phyloP scores from a whole-genome alignment of 805 yeast species.

The Scheffersomyces coipomensis region DNA sequence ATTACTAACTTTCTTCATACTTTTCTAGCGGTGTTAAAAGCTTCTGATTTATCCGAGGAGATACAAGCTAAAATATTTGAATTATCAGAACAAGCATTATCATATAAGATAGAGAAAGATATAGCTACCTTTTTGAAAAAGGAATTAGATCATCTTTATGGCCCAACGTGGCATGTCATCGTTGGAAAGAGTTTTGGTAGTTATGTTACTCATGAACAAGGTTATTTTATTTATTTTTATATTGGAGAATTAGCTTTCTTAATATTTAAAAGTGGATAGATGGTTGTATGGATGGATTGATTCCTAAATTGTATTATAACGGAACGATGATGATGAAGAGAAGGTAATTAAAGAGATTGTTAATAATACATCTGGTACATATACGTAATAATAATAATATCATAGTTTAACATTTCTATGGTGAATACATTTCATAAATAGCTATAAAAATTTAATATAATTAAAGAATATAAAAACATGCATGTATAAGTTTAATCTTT shows the following conservation, averaged over 20 bases:
- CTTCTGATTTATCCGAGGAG: slow-evolving; percentile 50
- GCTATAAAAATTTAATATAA: no score
- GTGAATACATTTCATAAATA: no score
- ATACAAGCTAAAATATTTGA: slow-evolving; percentile 50
- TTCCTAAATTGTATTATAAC: no score
- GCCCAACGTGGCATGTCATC: slow-evolving; percentile 78
- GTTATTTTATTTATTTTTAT: slow-evolving; percentile 69
- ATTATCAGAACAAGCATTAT: slow-evolving; percentile 44
- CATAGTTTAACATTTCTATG: no score
- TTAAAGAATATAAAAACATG: no score
- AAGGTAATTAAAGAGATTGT: no score
- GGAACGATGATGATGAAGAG: no score
- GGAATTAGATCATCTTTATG: slow-evolving; percentile 60
- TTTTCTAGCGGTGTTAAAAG: slow-evolving; percentile 36
- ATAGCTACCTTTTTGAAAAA: slow-evolving; percentile 66
- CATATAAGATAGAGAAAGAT: slow-evolving; percentile 53
- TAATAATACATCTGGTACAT: no score
- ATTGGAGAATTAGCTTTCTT: slow-evolving; percentile 67
- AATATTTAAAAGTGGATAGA: slow-evolving; percentile 63
- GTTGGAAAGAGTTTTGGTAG: slow-evolving; percentile 80
- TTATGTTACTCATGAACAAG: slow-evolving; percentile 77
- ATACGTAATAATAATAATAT: no score
- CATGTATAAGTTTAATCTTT: no score
- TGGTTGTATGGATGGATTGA: no score
- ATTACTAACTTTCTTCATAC: no score